A percentile compares a stretch with the other conserved stretches of the same genome.
These are phyloP conservation scores for Cylindricascospora bacillispora DNA, from an alignment of 1,139 yeast genomes.

Conservation along the genomic window DNA sequence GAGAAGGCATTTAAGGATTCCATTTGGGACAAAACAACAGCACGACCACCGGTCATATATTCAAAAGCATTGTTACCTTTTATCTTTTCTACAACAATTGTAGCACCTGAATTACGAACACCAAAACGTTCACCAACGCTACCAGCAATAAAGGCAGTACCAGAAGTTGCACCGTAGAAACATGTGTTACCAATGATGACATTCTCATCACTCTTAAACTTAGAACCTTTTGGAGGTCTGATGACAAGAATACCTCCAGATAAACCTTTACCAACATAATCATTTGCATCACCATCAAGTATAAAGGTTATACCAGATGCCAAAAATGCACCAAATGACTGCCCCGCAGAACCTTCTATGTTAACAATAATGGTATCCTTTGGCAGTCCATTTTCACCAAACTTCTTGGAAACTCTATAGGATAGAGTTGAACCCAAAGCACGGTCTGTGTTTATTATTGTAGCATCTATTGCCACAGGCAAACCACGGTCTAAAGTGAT, in stretches of 20 bases:
- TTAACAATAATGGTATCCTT: constrained; percentile 93
- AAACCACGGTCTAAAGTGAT: constrained; percentile 84
- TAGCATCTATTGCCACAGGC: constrained; percentile 88
- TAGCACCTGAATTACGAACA: constrained; percentile 97
- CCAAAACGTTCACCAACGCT: constrained; percentile 98
- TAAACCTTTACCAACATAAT: constrained; percentile 93
- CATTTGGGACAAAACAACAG: constrained; percentile 79
- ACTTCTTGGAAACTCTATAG: constrained; percentile 82
- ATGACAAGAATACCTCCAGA: constrained; percentile 91
- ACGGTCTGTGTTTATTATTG: constrained; percentile 91
- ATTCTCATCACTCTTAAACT: constrained; percentile 89
- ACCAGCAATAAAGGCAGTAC: constrained; percentile 89
- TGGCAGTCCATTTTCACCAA: constrained; percentile 89
- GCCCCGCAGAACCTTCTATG: constrained; percentile 90
- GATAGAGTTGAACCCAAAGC: constrained; percentile 91
- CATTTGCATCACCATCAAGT: constrained; percentile 95
- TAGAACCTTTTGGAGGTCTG: constrained; percentile 77
- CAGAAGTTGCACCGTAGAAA: constrained; percentile 94
- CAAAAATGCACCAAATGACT: constrained; percentile 94
- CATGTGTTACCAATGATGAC: constrained; percentile 96
- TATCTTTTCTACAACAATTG: constrained; percentile 84
- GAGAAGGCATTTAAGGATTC: constrained; percentile 92
- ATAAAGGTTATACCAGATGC: constrained; percentile 94
- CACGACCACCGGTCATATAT: constrained; percentile 99
- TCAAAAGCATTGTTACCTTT: constrained; percentile 99